Percentiles rank a stretch among this genome's conserved stretches.
These are phyloP conservation scores for Byssochlamys sp. DNA, from an alignment of 2,329 filamentous ascomycete genomes.

Conservation along the genomic window DNA sequence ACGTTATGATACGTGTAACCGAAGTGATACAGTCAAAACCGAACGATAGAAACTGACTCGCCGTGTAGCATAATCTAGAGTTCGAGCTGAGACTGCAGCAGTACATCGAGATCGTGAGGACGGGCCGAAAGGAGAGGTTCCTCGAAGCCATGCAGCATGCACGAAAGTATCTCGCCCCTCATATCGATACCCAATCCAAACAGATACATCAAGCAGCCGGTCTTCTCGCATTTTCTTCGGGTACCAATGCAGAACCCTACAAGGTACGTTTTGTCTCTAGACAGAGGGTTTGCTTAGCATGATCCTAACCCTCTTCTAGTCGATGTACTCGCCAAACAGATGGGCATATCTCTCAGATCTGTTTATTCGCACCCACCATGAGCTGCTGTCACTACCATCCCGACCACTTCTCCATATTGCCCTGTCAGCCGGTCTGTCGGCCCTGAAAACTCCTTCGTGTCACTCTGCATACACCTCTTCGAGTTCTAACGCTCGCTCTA, in stretches of 20 bases:
- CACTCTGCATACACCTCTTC: slow-evolving; percentile 58
- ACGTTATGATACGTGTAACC: slow-evolving; percentile 18
- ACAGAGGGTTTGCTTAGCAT: background rate
- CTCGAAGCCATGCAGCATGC: slow-evolving; percentile 73
- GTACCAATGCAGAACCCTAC: slow-evolving; percentile 51
- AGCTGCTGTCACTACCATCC: slow-evolving; percentile 69
- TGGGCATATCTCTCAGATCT: slow-evolving; percentile 69
- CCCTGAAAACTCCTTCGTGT: slow-evolving; percentile 89
- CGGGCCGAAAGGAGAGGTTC: slow-evolving; percentile 52
- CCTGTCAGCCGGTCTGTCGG: slow-evolving; percentile 79
- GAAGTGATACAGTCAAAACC: too few relatives aligned
- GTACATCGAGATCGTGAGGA: slow-evolving; percentile 81
- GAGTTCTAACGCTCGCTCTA: slow-evolving; percentile 42
- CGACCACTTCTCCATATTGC: slow-evolving; percentile 82
- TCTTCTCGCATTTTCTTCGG: slow-evolving; percentile 64
- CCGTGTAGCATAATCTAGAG: slow-evolving; percentile 63
- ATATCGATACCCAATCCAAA: slow-evolving; percentile 56
- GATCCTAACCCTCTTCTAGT: slow-evolving; percentile 31
- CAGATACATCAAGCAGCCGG: slow-evolving; percentile 67
- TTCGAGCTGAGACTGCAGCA: slow-evolving; percentile 90
- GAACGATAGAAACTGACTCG: slow-evolving; percentile 1
- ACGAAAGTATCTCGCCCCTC: slow-evolving; percentile 67
- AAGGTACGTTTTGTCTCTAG: slow-evolving; percentile 35
- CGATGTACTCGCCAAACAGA: slow-evolving; percentile 62
- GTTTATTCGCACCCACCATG: slow-evolving; percentile 80